phyloP scores from a whole-genome alignment of 345 rosid species.

The Kandelia obovata region DNA sequence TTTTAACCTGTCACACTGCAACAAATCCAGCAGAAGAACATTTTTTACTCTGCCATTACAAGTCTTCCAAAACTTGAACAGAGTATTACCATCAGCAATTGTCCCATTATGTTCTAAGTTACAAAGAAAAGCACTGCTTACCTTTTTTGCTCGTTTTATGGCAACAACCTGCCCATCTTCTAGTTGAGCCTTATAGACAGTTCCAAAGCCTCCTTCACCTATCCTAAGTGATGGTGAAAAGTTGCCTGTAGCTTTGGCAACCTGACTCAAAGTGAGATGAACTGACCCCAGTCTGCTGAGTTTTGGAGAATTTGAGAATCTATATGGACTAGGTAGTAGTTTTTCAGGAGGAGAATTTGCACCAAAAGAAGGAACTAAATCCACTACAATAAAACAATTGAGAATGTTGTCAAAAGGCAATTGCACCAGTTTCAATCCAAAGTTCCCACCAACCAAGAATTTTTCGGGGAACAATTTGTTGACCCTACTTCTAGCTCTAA shows the following conservation, averaged over 20 bases:
- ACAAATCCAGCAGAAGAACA: too few species aligned
- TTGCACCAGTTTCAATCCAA: too few species aligned
- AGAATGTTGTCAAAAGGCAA: constrained; percentile 1
- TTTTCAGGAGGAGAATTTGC: constrained; percentile 53
- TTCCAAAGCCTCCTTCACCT: constrained; percentile 96
- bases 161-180: constrained; percentile 77
- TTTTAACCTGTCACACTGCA: too few species aligned
- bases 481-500: not conserved
- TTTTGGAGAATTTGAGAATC: constrained; percentile 68
- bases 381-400: constrained; percentile 41
- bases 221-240: constrained; percentile 58
- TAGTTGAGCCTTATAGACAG: constrained; percentile 70
- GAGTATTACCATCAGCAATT: not conserved
- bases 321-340: constrained; percentile 81
- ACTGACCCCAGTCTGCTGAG: constrained; percentile 61
- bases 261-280: constrained; percentile 57
- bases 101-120: not conserved
- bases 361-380: constrained; percentile 53
- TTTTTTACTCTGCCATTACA: not conserved
- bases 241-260: constrained; percentile 59
- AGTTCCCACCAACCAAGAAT: not conserved
- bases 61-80: not conserved
- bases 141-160: constrained; percentile 96
- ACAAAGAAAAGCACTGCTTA: constrained; percentile 23
- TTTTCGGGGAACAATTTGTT: not conserved